Evolutionary conservation across 2,329 filamentous ascomycete genomes (phyloP).

Genomic region (Tothia fuscella): DNA sequence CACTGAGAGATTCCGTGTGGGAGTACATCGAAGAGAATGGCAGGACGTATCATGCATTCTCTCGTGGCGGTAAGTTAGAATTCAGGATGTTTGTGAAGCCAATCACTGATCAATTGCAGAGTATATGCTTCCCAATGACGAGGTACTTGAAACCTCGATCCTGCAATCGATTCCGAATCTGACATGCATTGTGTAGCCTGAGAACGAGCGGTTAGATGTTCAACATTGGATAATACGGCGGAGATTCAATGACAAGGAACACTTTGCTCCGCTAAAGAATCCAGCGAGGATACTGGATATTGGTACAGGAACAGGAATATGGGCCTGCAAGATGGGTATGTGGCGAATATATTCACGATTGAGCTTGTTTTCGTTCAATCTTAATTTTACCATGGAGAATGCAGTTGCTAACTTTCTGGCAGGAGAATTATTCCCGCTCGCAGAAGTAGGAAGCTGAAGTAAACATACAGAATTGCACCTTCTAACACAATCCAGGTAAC

Average conservation of each 20-base stretch:
- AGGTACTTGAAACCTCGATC: conserved; percentile 10
- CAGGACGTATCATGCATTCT: conserved; percentile 12
- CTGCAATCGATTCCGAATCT: background rate
- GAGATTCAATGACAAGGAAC: conserved; percentile 23
- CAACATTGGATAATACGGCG: conserved; percentile 28
- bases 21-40: conserved; percentile 14
- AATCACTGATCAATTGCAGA: conserved; percentile 7
- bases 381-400: background rate
- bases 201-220: conserved; percentile 26
- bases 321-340: conserved; percentile 31
- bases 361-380: too few relatives aligned
- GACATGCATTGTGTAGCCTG: conserved; percentile 17
- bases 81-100: background rate
- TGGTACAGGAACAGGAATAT: conserved; percentile 30
- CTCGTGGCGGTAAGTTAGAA: conserved; percentile 11
- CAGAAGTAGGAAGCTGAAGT: conserved; percentile 17
- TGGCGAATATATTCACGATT: too few relatives aligned
- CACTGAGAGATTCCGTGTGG: conserved; percentile 11
- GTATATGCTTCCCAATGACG: conserved; percentile 15
- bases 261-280: conserved; percentile 26
- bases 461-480: conserved; percentile 13
- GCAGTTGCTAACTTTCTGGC: conserved; percentile 1
- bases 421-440: conserved; percentile 24
- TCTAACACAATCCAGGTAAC: conserved; percentile 21
- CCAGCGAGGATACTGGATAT: conserved; percentile 29